Evolutionary conservation across 768 basidiomycete species (phyloP), one percentile per base, ranked within the genome.

Genomic region (Hydnomerulius pinastri): DNA sequence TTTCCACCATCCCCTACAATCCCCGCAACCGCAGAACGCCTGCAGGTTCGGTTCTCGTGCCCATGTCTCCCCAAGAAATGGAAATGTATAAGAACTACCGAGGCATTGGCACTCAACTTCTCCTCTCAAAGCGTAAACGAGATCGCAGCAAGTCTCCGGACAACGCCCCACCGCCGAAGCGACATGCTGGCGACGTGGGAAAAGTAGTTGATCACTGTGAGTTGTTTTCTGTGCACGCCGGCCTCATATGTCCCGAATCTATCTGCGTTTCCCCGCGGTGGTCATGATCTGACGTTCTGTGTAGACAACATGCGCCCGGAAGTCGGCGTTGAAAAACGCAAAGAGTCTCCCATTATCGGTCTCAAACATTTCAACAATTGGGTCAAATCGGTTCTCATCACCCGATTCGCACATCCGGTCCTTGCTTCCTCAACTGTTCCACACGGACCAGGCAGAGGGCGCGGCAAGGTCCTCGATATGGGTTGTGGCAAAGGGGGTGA

Each of bases 401-500:
- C 88, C 8, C 89, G 89, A 45, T 97, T 91, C 61, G 90, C 88
- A 1, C 85, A 87, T 64, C 85, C 87, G 3, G 85, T 75, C 27
- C 76, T 92, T 30, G 68, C 75, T 28, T 67, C 69, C 36, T 75
- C 75, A 50, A 54, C 63, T 10, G 51, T 58, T 23, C 46, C 53
- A 53, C 53, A 68, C 45, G 49, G 59, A 23, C 51, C 61, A 23
- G 50, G 61, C 33, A 60, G 73, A 48, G 63, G 65, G 37, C 68
- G 60, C 10, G 94, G 93, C 24, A 88, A 87, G 64, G 92, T 98
- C 20, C 79, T 99, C 18, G 97, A 99, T 70, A 82, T 99, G 71
- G 97, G 96, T 5, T 98, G 96, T 64, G 97, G 97, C n/a, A 99
- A 98, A 70, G 97, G 97, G 10, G 97, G 97, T 4, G 97, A 99